Evolutionary conservation across 2,329 filamentous ascomycete species (phyloP).

Genomic region (Colletotrichum lini): DNA sequence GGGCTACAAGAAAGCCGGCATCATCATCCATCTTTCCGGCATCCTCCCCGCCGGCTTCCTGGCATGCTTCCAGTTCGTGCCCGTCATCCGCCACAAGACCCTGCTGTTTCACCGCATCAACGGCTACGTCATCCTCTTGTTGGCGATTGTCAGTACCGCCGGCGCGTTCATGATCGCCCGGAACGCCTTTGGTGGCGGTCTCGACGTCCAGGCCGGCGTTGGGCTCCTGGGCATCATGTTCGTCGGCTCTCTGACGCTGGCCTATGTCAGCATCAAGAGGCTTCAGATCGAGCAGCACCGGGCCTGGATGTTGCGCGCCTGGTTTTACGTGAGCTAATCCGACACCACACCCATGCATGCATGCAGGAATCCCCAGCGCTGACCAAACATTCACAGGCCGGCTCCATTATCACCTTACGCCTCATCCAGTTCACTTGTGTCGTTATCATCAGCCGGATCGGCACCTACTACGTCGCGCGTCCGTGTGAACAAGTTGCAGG

Average conservation of each 20-base stretch:
- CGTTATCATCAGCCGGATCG: constrained; percentile 50
- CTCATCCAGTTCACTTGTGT: constrained; percentile 60
- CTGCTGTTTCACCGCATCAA: constrained; percentile 72
- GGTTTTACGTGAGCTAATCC: constrained; percentile 57
- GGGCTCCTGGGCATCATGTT: constrained; percentile 62
- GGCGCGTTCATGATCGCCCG: constrained; percentile 68
- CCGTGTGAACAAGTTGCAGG: constrained; percentile 64
- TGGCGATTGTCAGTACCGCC: constrained; percentile 61
- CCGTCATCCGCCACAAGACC: constrained; percentile 60
- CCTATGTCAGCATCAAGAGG: constrained; percentile 70
- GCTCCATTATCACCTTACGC: constrained; percentile 64
- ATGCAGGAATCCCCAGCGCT: neutral
- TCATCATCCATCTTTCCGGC: constrained; percentile 61
- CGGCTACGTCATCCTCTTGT: constrained; percentile 67
- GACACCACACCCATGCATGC: too few species aligned
- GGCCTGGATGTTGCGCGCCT: constrained; percentile 74
- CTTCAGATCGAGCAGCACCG: constrained; percentile 75
- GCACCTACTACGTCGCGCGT: constrained; percentile 49
- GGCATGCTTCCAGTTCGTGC: constrained; percentile 64
- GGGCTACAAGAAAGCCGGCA: constrained; percentile 53
- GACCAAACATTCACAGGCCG: constrained; percentile 50
- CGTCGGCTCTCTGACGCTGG: constrained; percentile 58
- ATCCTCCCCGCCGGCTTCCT: constrained; percentile 62
- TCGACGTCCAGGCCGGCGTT: constrained; percentile 63
- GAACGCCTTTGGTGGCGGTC: constrained; percentile 66